A percentile compares a stretch with the other conserved stretches of the same genome.
Evolutionary conservation across 106 monocot genomes (phyloP).

Genomic region (Allium fistulosum): DNA sequence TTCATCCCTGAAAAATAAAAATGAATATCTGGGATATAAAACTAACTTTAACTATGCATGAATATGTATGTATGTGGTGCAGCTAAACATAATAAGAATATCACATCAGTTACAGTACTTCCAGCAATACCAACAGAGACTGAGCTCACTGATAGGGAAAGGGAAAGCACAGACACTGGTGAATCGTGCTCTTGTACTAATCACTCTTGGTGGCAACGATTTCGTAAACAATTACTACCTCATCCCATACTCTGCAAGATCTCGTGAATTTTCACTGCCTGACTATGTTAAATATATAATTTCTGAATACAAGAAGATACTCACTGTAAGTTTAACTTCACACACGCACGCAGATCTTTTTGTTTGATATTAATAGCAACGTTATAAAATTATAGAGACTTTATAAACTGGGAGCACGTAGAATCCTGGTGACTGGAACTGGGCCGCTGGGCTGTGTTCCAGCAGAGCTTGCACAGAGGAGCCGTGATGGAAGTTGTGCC

Average conservation of each 20-base stretch:
- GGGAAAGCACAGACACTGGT: conserved; percentile 26
- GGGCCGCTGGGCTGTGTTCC: conserved; percentile 50
- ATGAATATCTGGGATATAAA: neutral
- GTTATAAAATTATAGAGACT: conserved; percentile 23
- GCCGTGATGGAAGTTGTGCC: conserved; percentile 22
- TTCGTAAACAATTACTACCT: conserved; percentile 86
- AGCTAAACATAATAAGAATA: conserved; percentile 76
- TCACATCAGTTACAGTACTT: conserved; percentile 49
- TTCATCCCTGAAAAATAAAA: too few species aligned
- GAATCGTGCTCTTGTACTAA: conserved; percentile 47
- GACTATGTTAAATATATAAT: conserved; percentile 54
- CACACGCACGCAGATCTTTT: neutral
- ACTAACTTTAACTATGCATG: neutral
- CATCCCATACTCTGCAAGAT: conserved; percentile 51
- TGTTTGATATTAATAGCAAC: neutral
- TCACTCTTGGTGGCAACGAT: conserved; percentile 74
- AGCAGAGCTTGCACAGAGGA: conserved; percentile 25
- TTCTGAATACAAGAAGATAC: conserved; percentile 68
- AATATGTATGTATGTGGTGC: neutral
- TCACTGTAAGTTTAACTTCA: conserved; percentile 22
- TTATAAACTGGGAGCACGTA: conserved; percentile 28
- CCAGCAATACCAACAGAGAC: conserved; percentile 51
- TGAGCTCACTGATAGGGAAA: conserved; percentile 36
- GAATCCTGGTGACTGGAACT: conserved; percentile 44
- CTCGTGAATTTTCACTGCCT: conserved; percentile 49